Evolutionary conservation across 2,329 filamentous ascomycete species (phyloP), one percentile per base, ranked within the genome.

Genomic region (Penicillium frequentans): DNA sequence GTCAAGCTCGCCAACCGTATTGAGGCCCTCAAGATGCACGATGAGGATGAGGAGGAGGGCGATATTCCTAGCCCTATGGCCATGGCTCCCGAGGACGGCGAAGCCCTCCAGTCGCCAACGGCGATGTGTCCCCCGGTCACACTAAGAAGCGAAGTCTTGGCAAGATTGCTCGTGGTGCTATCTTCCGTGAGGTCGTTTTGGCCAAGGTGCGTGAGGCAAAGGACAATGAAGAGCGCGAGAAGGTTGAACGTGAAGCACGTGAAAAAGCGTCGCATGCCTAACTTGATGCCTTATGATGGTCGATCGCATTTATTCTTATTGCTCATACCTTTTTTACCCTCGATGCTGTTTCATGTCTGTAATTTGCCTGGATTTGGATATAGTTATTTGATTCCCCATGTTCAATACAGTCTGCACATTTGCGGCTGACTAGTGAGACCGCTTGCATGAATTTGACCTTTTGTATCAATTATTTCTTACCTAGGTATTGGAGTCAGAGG

Each of bases 1-100:
- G 90, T 98, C 81, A 97, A 96, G 79, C 86, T 99, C 54, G 87
- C 91, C 64, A 97, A 97, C 79, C 90, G 93, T 63, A 98, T 99
- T 79, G 91, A 96, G 74, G 85, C 90, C 31, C 88, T 99, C 79
- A 96, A 92, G 79, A 89, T 96, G 81, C 89, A 95, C 74, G 93
- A 96, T 63, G 91, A 89, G 8, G 86, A 95, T 59, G 91, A 96
- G 63, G 91, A 89, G 6, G 86, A 95, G 58, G 86, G 91, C 64
- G 89, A 90, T 56, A 86, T 80, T 26, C 80, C 83, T 13, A 82
- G 81, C 49, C 73, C 81, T 52, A 77, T 80, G 44, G 84, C 85
- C 61, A 76, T 93, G 69, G 84, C 84, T 52, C 85, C 87, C 35
- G 84, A 85, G 47, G 59, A 58, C 8, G 49, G 59, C 4, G 57